phyloP scores from a whole-genome alignment of 2,329 filamentous ascomycete species.

The Fusarium aywerte region DNA sequence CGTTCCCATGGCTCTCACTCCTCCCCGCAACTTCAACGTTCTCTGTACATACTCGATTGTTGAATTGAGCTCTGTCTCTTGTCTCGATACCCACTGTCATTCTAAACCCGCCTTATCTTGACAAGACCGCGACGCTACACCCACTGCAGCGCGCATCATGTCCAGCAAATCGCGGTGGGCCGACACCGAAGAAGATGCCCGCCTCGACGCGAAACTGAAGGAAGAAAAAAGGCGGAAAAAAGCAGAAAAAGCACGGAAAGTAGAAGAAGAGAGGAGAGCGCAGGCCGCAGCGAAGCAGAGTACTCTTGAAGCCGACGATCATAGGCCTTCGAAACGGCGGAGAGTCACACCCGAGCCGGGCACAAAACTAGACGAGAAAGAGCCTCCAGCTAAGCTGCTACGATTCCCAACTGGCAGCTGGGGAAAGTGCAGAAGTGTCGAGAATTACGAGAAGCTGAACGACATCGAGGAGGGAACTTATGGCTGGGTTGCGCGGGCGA shows the following conservation, averaged over 20 bases:
- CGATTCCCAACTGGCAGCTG: constrained; percentile 77
- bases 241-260: constrained; percentile 79
- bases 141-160: constrained; percentile 55
- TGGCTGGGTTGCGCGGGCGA: constrained; percentile 90
- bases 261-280: constrained; percentile 60
- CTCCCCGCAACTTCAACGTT: constrained; percentile 12
- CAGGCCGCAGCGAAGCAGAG: constrained; percentile 48
- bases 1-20: background rate
- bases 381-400: constrained; percentile 65
- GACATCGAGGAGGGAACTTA: constrained; percentile 98
- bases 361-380: constrained; percentile 38
- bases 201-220: constrained; percentile 78
- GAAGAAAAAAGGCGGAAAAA: constrained; percentile 89
- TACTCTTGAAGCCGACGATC: constrained; percentile 34
- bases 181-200: constrained; percentile 82
- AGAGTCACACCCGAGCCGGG: constrained; percentile 63
- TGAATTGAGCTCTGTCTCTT: background rate
- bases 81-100: too few species aligned
- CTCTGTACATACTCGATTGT: background rate
- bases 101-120: background rate
- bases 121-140: background rate
- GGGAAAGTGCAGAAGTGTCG: constrained; percentile 78
- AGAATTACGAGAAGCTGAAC: constrained; percentile 92
- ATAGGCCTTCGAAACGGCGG: constrained; percentile 69
- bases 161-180: constrained; percentile 86